Evolutionary conservation across 108 stramenopile species (phyloP).

Genomic region (Nitzschia palea): DNA sequence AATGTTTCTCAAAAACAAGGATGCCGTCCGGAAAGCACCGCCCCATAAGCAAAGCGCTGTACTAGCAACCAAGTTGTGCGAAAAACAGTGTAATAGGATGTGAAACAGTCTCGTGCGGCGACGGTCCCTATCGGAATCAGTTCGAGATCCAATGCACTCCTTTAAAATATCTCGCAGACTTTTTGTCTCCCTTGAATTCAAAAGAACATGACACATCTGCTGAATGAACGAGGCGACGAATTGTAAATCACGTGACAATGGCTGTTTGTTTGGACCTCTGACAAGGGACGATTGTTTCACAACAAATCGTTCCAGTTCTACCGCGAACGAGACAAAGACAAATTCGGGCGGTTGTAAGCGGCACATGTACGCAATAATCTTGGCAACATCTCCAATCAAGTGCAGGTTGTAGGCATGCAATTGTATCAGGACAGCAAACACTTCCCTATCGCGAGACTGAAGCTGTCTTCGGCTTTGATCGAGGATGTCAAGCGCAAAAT

Average conservation of each 20-base stretch:
- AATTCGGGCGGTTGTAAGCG: slow-evolving; percentile 85
- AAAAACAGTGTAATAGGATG: slow-evolving; percentile 76
- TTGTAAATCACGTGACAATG: slow-evolving; percentile 57
- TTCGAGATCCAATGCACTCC: slow-evolving; percentile 60
- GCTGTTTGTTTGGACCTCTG: slow-evolving; percentile 2
- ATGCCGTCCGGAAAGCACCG: slow-evolving; percentile 80
- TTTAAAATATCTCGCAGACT: slow-evolving; percentile 58
- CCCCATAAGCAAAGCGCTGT: slow-evolving; percentile 81
- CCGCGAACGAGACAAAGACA: slow-evolving; percentile 80
- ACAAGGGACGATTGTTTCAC: not conserved
- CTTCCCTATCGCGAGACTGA: slow-evolving; percentile 74
- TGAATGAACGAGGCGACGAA: slow-evolving; percentile 85
- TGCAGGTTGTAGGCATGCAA: slow-evolving; percentile 66
- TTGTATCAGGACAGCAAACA: slow-evolving; percentile 76
- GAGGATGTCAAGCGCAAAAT: slow-evolving; percentile 71
- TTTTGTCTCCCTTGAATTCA: slow-evolving; percentile 68
- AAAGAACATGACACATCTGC: slow-evolving; percentile 75
- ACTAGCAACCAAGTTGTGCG: slow-evolving; percentile 75
- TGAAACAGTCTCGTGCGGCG: slow-evolving; percentile 66
- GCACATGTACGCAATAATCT: slow-evolving; percentile 81
- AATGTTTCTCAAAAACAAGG: slow-evolving; percentile 60
- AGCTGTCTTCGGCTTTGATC: slow-evolving; percentile 41
- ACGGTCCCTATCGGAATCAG: slow-evolving; percentile 40
- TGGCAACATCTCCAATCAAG: slow-evolving; percentile 66
- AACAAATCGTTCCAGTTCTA: slow-evolving; percentile 74